A percentile compares a stretch with the other conserved stretches of the same genome.
phyloP scores from a whole-genome alignment of 2,329 filamentous ascomycete species.

The Chrysosphaeria jannelii region DNA sequence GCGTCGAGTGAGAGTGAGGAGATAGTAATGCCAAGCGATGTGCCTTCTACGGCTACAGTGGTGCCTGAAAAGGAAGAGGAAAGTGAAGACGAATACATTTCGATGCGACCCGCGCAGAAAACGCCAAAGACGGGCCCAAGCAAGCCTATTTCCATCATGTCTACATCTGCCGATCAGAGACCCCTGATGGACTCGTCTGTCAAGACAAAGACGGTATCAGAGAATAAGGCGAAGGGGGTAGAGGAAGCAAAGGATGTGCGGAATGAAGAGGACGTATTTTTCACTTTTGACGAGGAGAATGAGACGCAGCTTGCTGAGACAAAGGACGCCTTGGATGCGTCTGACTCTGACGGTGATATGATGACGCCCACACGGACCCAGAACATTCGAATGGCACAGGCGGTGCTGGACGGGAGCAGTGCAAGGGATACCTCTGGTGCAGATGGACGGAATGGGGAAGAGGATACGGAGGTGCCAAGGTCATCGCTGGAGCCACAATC shows the following conservation, averaged over 20 bases:
- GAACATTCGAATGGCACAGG: not conserved
- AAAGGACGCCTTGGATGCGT: no score
- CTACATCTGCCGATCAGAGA: not conserved
- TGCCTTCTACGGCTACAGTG: no score
- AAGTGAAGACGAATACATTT: constrained; percentile 4
- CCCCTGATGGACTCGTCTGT: no score
- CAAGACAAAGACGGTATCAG: not conserved
- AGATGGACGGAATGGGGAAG: not conserved
- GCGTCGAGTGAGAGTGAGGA: not conserved
- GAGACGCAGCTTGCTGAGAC: no score
- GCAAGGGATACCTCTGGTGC: constrained; percentile 1
- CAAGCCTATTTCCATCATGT: not conserved
- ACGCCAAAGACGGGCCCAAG: not conserved
- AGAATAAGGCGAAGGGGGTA: no score
- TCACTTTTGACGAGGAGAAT: constrained; percentile 3
- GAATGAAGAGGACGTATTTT: constrained; percentile 4
- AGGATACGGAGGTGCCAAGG: not conserved
- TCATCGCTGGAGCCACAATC: constrained; percentile 1
- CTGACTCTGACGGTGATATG: not conserved
- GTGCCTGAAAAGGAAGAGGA: no score
- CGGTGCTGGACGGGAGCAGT: constrained; percentile 1
- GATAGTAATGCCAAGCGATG: no score
- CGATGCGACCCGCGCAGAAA: constrained; percentile 3
- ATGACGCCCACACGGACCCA: not conserved
- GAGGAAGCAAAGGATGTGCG: not conserved